Evolutionary conservation across 2,329 filamentous ascomycete species (phyloP), one percentile per base, ranked within the genome.

Genomic region (Talaromyces sp.): DNA sequence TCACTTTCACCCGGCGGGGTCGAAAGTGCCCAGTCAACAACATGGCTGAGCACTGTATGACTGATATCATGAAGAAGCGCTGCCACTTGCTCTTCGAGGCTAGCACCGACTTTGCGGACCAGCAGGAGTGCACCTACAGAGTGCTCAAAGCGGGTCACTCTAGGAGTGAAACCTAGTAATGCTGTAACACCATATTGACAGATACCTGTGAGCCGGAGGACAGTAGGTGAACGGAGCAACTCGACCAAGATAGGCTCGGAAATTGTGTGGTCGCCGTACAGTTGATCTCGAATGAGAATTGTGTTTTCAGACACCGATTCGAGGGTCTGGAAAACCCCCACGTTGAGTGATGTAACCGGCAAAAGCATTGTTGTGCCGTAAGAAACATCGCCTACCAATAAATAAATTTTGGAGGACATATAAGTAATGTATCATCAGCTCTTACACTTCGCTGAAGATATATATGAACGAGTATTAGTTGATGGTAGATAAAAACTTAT

Each of bases 41-140:
- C 77, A 68, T 80, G 77, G 64, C 78, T 80, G 67, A 80, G 74
- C 50, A 72, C 69, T 19, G 78, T 80, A 67, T 80, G 77, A 65
- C 73, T 74, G 66, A 80, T 72, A 60, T 80, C 77, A 62, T 80
- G 77, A 7, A 80, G 73, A 17, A 80, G 72, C 3, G 74, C 78
- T 15, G 77, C 74, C 37, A 78, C 70, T 65, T 80, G 78, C 67
- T 80, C 78, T 25, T 73, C 75, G 2, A 80, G 22, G 35, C 62
- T 70, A 25, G 68, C 77, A 15, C 76, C 75, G 1, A 76, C 77
- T 47, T 68, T 71, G 56, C 77, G 77, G 31, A 79, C 77, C 11
- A 79, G 71, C 9, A 80, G 68, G 13, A 78, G 74, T 31, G 78
- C 77, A 49, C 78, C 78, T 54, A 79, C 73, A 8, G 77, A 79